phyloP scores from a whole-genome alignment of 2,329 filamentous ascomycete species.

The Penicillium sp. region DNA sequence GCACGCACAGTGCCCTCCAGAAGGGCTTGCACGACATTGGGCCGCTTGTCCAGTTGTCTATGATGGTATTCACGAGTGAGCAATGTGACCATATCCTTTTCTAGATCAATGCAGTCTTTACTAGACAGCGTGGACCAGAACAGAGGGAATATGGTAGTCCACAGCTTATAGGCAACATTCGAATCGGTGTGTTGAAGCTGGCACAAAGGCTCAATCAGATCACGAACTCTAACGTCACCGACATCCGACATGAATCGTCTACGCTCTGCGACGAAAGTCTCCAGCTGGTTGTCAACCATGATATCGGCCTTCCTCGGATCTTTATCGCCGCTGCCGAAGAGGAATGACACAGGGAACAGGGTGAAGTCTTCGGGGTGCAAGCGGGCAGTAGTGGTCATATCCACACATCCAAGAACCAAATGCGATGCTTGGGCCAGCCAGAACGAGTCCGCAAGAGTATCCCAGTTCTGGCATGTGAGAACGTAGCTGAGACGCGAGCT shows the following conservation, averaged over 20 bases:
- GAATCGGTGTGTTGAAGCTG: slow-evolving; percentile 90
- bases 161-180: slow-evolving; percentile 80
- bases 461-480: slow-evolving; percentile 91
- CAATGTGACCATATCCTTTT: slow-evolving; percentile 84
- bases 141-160: slow-evolving; percentile 86
- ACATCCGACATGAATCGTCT: slow-evolving; percentile 80
- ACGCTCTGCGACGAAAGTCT: slow-evolving; percentile 73
- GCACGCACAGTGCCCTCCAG: slow-evolving; percentile 83
- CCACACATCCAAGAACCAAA: slow-evolving; percentile 83
- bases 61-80: slow-evolving; percentile 95
- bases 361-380: slow-evolving; percentile 83
- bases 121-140: slow-evolving; percentile 86
- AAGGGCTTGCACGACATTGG: slow-evolving; percentile 91
- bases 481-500: slow-evolving; percentile 87
- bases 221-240: slow-evolving; percentile 79
- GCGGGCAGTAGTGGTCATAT: slow-evolving; percentile 74
- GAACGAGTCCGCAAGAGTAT: slow-evolving; percentile 88
- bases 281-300: slow-evolving; percentile 79
- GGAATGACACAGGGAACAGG: slow-evolving; percentile 67
- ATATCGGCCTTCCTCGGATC: slow-evolving; percentile 62
- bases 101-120: slow-evolving; percentile 85
- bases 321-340: slow-evolving; percentile 70
- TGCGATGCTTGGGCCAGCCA: slow-evolving; percentile 97
- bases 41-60: slow-evolving; percentile 88
- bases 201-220: slow-evolving; percentile 82